Evolutionary conservation across 2,329 filamentous ascomycete species (phyloP).

Genomic region (Penicillium sp.): DNA sequence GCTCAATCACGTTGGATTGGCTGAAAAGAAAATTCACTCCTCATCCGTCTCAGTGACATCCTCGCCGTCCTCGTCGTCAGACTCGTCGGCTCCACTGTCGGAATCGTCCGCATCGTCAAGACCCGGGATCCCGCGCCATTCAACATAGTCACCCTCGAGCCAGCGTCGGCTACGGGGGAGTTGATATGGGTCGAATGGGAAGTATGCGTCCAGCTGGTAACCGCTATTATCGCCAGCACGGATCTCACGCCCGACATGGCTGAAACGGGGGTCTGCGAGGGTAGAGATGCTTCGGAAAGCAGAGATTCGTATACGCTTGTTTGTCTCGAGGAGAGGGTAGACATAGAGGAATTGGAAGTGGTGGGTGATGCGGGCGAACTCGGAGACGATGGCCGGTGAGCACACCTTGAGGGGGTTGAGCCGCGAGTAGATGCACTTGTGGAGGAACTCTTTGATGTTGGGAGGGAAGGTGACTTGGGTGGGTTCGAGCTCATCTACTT

Average conservation of each 20-base stretch:
- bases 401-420: slow-evolving; percentile 96
- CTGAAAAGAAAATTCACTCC: slow-evolving; percentile 28
- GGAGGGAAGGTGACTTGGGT: slow-evolving; percentile 79
- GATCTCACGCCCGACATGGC: slow-evolving; percentile 56
- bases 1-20: slow-evolving; percentile 3
- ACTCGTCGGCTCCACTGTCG: slow-evolving; percentile 38
- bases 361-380: slow-evolving; percentile 86
- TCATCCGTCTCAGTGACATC: slow-evolving; percentile 48
- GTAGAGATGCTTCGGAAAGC: slow-evolving; percentile 57
- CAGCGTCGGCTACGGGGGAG: slow-evolving; percentile 83
- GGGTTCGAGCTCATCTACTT: slow-evolving; percentile 57
- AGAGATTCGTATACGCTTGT: slow-evolving; percentile 83
- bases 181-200: slow-evolving; percentile 96
- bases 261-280: slow-evolving; percentile 41
- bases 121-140: slow-evolving; percentile 75
- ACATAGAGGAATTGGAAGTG: slow-evolving; percentile 88
- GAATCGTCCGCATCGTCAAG: slow-evolving; percentile 62
- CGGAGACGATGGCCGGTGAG: slow-evolving; percentile 82
- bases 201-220: slow-evolving; percentile 89
- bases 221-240: slow-evolving; percentile 69
- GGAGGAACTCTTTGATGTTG: slow-evolving; percentile 72
- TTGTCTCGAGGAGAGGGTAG: slow-evolving; percentile 82
- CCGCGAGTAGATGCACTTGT: slow-evolving; percentile 77
- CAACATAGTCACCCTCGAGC: slow-evolving; percentile 81
- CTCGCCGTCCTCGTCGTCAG: slow-evolving; percentile 41